A percentile compares a stretch with the other conserved stretches of the same genome.
Conservation (phyloP, 1,284 basidiomycete species). For the Puccinia triticina region DNA sequence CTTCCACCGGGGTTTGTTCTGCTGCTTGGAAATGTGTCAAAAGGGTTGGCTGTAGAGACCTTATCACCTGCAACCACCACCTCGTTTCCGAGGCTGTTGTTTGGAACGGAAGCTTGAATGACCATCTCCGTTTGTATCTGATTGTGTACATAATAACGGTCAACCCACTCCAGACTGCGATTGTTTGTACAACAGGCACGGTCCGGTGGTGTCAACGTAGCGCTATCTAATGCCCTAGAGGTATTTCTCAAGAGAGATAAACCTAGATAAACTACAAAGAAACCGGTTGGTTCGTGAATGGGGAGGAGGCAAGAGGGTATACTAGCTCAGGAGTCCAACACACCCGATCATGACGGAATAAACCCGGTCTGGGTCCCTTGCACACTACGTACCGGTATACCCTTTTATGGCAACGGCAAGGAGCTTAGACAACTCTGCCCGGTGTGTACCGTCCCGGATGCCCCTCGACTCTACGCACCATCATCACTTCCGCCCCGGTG, state of each 20-base stretch:
- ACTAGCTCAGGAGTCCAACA: background rate
- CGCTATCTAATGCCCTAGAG: background rate
- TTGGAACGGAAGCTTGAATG: conserved; percentile 25
- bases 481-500: conserved; percentile 2
- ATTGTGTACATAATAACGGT: conserved; percentile 16
- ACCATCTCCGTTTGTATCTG: background rate
- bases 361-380: conserved; percentile 15
- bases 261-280: conserved; percentile 23
- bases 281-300: conserved; percentile 3
- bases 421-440: background rate
- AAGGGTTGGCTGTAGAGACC: conserved; percentile 13
- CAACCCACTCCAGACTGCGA: conserved; percentile 19
- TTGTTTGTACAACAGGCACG: conserved; percentile 1
- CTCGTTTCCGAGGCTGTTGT: conserved; percentile 5
- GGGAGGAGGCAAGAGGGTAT: conserved; percentile 3
- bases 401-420: background rate
- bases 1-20: conserved; percentile 12
- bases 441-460: background rate
- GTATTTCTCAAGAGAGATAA: background rate
- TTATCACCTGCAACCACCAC: background rate
- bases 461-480: background rate
- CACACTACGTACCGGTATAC: background rate
- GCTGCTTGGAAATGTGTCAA: conserved; percentile 12
- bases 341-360: background rate
- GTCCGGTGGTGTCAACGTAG: conserved; percentile 19